A percentile compares a stretch with the other conserved stretches of the same genome.
Evolutionary conservation across 768 basidiomycete species (phyloP).

Genomic region (Collybia sp.): DNA sequence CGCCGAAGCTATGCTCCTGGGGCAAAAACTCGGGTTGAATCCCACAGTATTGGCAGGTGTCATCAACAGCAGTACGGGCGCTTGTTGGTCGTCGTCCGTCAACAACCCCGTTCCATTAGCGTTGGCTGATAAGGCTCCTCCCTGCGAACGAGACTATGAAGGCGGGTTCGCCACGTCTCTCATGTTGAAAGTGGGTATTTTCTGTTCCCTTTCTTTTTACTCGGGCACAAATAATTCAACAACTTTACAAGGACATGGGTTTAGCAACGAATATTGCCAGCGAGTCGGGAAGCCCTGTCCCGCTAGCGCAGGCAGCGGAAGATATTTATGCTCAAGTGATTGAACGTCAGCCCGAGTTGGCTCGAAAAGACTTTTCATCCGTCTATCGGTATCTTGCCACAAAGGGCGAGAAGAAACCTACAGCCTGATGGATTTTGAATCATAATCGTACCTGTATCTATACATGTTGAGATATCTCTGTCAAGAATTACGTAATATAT

Average conservation of each 20-base stretch:
- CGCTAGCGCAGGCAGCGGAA: conserved; percentile 62
- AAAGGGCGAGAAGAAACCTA: conserved; percentile 3
- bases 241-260: conserved; percentile 66
- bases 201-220: conserved; percentile 3
- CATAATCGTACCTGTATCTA: too few relatives aligned
- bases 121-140: conserved; percentile 66
- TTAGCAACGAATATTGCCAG: conserved; percentile 66
- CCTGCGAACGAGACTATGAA: conserved; percentile 78
- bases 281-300: conserved; percentile 44
- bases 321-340: conserved; percentile 57
- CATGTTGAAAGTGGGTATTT: conserved; percentile 68
- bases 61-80: conserved; percentile 81
- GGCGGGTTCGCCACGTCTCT: conserved; percentile 82
- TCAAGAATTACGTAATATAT: too few relatives aligned
- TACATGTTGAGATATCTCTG: too few relatives aligned
- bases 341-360: conserved; percentile 51
- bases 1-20: conserved; percentile 89
- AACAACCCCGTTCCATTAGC: conserved; percentile 87
- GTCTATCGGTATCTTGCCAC: conserved; percentile 55
- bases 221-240: conserved; percentile 2
- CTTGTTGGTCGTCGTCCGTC: conserved; percentile 78
- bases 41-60: conserved; percentile 74
- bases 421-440: not conserved
- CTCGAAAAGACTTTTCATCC: conserved; percentile 73
- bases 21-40: conserved; percentile 75